phyloP scores from a whole-genome alignment of 2,329 filamentous ascomycete genomes.

The Arthrinium phaeospermum region DNA sequence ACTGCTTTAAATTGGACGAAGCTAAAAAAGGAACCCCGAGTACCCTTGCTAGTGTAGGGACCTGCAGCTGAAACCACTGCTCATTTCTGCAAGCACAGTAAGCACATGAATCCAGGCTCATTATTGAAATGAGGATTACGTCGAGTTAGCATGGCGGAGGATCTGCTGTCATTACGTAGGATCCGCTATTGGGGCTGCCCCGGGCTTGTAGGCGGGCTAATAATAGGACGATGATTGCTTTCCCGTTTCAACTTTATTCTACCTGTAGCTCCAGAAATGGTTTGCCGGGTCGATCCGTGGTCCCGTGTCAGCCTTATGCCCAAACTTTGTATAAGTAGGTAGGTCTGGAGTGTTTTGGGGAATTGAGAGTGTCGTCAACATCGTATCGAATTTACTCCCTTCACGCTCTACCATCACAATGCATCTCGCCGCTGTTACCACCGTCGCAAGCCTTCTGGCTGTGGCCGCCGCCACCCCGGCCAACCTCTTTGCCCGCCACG shows the following conservation, averaged over 20 bases:
- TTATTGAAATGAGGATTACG: not conserved
- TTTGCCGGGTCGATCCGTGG: not conserved
- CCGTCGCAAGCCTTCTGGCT: not conserved
- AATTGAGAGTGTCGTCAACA: not conserved
- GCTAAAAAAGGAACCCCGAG: not conserved
- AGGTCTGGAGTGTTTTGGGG: not conserved
- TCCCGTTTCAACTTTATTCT: not conserved
- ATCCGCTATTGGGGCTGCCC: slow-evolving; percentile 8
- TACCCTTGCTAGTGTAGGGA: not conserved
- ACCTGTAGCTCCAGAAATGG: not conserved
- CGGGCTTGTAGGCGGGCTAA: not conserved
- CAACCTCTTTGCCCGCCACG: slow-evolving; percentile 17
- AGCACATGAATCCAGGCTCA: not conserved
- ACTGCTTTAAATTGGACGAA: not conserved
- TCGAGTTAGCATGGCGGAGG: not conserved
- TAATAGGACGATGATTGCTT: not conserved
- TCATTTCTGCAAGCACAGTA: not conserved
- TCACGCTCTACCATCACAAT: not conserved
- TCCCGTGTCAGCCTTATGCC: not conserved
- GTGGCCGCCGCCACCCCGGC: slow-evolving; percentile 8
- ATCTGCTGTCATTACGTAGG: not conserved
- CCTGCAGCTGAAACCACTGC: not conserved
- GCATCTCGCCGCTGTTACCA: not conserved
- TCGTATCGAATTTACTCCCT: not conserved
- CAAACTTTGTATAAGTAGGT: not conserved